Evolutionary conservation across 2,329 filamentous ascomycete genomes (phyloP).

Genomic region (Fusarium agapanthi): DNA sequence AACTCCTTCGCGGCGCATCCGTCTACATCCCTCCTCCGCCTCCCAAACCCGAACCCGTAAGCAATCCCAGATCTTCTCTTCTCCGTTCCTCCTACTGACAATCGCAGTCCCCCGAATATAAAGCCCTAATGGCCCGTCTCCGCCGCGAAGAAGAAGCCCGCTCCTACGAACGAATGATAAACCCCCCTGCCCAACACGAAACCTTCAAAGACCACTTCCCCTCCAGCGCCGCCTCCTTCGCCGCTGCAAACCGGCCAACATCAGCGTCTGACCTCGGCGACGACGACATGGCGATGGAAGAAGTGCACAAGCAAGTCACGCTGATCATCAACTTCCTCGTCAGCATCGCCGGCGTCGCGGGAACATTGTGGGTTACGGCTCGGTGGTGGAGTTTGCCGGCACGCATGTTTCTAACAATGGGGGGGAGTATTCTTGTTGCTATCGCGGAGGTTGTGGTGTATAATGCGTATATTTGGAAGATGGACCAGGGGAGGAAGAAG

Average conservation of each 20-base stretch:
- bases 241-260: constrained; percentile 60
- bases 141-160: constrained; percentile 84
- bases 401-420: constrained; percentile 75
- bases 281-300: constrained; percentile 74
- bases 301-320: constrained; percentile 82
- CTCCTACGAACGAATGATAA: constrained; percentile 82
- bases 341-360: constrained; percentile 81
- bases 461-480: constrained; percentile 75
- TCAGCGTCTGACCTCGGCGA: constrained; percentile 59
- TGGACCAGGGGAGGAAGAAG: constrained; percentile 72
- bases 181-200: constrained; percentile 64
- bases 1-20: constrained; percentile 74
- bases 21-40: constrained; percentile 84
- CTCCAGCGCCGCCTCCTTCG: constrained; percentile 62
- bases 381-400: constrained; percentile 79
- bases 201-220: constrained; percentile 69
- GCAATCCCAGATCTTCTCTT: constrained; percentile 46
- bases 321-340: constrained; percentile 91
- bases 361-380: constrained; percentile 80
- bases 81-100: not conserved
- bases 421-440: constrained; percentile 73
- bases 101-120: constrained; percentile 78
- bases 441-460: constrained; percentile 83
- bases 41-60: constrained; percentile 79
- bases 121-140: constrained; percentile 85